Evolutionary conservation across 2,329 filamentous ascomycete genomes (phyloP).

Genomic region (Furcasterigmium sp.): DNA sequence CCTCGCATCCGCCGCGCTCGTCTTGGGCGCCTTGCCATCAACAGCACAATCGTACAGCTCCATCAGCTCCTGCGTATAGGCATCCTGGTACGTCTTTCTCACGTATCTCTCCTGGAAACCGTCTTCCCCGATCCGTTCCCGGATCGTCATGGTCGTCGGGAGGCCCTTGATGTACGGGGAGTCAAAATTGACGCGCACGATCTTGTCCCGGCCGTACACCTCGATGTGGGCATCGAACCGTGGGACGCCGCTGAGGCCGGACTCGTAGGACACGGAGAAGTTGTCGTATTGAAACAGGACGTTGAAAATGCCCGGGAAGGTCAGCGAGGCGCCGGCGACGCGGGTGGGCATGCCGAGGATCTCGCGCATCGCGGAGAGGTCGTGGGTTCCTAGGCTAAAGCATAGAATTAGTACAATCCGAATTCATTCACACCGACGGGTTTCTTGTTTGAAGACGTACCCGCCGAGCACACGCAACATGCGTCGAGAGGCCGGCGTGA

Average conservation of each 20-base stretch:
- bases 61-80: constrained; percentile 30
- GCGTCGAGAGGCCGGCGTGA: constrained; percentile 16
- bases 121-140: constrained; percentile 32
- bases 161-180: constrained; percentile 53
- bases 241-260: constrained; percentile 47
- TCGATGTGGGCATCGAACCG: constrained; percentile 47
- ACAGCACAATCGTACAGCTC: constrained; percentile 23
- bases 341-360: constrained; percentile 37
- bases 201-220: constrained; percentile 48
- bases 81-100: constrained; percentile 37
- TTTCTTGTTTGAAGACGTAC: constrained; percentile 9
- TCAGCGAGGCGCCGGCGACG: constrained; percentile 25
- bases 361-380: constrained; percentile 46
- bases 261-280: constrained; percentile 53
- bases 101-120: constrained; percentile 32
- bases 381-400: constrained; percentile 40
- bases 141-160: constrained; percentile 40
- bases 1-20: constrained; percentile 19
- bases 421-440: background rate
- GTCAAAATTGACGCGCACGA: constrained; percentile 48
- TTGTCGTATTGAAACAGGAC: constrained; percentile 36
- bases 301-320: constrained; percentile 22
- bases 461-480: constrained; percentile 19
- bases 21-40: constrained; percentile 17
- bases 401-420: background rate